phyloP scores from a whole-genome alignment of 768 basidiomycete species.

The Kwoniella europaea region DNA sequence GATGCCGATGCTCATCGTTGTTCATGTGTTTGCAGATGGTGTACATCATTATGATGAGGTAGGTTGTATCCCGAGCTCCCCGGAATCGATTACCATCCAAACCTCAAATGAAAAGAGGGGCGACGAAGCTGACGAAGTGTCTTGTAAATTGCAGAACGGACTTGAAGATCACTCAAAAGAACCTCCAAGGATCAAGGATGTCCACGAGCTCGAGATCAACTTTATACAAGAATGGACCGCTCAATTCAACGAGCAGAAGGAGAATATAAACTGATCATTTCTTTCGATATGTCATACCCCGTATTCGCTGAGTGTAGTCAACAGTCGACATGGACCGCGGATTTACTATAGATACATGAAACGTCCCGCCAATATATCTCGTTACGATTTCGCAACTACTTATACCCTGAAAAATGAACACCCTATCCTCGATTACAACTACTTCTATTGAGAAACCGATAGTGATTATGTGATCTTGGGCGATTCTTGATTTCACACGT shows the following conservation, averaged over 20 bases:
- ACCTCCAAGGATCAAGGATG: constrained; percentile 75
- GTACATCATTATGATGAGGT: constrained; percentile 58
- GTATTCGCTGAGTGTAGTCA: too few species aligned
- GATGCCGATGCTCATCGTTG: constrained; percentile 6
- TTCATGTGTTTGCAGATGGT: constrained; percentile 31
- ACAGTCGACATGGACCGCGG: too few species aligned
- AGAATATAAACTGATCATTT: background rate
- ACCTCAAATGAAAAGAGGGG: background rate
- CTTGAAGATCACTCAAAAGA: constrained; percentile 67
- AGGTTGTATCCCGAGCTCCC: background rate
- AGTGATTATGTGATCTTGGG: too few species aligned
- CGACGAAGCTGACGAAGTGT: constrained; percentile 1
- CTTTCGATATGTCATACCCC: too few species aligned
- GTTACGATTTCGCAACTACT: too few species aligned
- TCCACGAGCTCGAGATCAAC: constrained; percentile 77
- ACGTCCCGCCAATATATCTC: too few species aligned
- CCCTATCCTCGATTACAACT: too few species aligned
- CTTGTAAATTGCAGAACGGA: constrained; percentile 65
- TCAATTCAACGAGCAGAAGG: constrained; percentile 58
- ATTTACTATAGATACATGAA: too few species aligned
- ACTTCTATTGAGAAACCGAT: too few species aligned
- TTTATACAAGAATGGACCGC: constrained; percentile 80
- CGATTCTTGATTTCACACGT: too few species aligned
- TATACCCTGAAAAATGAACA: too few species aligned
- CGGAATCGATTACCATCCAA: too few species aligned